Evolutionary conservation across 83 land plant genomes (phyloP), one percentile per base, ranked within the genome.

Genomic region (Isoetes engelmannii): DNA sequence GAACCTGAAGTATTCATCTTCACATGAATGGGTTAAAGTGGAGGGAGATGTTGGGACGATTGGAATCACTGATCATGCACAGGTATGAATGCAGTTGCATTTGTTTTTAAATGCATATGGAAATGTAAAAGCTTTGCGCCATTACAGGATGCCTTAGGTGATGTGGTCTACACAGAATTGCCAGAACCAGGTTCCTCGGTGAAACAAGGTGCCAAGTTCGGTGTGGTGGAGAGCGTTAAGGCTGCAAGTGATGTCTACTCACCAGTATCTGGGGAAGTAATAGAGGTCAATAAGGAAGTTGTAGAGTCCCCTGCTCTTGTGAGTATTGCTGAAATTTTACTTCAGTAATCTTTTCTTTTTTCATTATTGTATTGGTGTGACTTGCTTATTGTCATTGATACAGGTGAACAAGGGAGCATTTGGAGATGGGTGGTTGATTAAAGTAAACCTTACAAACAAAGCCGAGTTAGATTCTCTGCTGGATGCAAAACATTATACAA

Each of bases 11-110:
- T 91, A 88, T 74, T 73, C 84, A 28, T 80, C 82, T 45, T 78
- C 91, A 43, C 94, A 89, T 74, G 97, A 92, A 70, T 92, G 97
- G 97, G 90, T 80, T 44, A 89, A 83, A 74, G 75, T 85, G 48
- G 91, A 92, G 28, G 90, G 87, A 15, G 80, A 72, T 19, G 64
- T 70, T 18, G 94, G 84, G 6, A 85, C 80, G 18, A 68, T 92
- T 15, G 94, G 94, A 44, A 86, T 92, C 77, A 89, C 88, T 17
- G 88, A 87, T 63, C 90, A 89, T 80, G 94, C 91, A 57, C 71
- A 65, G 80, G 80, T 74, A 6, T 42, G 70, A 12, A 51, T 51
- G 5, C 66, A 69, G 12, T 9, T 54, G 42, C 20, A 12, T 47
- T 0, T 46, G n/a, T 67, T 10, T 9, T 60, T 1, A 15, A 60